Conservation (phyloP, 2,329 filamentous ascomycete species). For the Trichophyton simii region DNA sequence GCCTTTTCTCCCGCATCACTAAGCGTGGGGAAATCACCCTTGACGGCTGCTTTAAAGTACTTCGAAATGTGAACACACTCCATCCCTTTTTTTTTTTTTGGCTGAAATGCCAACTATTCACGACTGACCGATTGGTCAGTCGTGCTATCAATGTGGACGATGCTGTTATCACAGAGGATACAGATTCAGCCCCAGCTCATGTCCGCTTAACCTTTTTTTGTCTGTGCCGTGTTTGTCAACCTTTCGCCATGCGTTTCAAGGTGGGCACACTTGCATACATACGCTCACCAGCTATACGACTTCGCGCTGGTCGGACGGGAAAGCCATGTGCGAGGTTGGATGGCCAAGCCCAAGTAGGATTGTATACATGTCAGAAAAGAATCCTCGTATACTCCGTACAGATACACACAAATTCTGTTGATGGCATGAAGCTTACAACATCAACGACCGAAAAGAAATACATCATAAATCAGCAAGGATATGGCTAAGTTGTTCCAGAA, state of each 20-base stretch:
- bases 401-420: neutral
- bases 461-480: neutral
- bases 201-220: neutral
- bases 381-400: neutral
- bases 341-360: neutral
- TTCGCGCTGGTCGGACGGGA: neutral
- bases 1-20: neutral
- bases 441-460: neutral
- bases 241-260: neutral
- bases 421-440: neutral
- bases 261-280: no score
- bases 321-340: neutral
- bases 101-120: neutral
- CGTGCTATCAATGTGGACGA: neutral
- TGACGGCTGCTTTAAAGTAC: neutral
- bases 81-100: neutral
- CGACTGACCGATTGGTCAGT: neutral
- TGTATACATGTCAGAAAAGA: neutral
- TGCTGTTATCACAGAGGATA: neutral
- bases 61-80: no score
- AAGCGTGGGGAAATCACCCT: neutral
- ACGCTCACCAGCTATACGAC: neutral
- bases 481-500: conserved; percentile 1
- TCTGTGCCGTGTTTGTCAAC: neutral
- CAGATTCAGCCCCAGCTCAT: neutral